Base-by-base conservation (phyloP, 1,139 yeast species). In the Sugiyamaella sp. region DNA sequence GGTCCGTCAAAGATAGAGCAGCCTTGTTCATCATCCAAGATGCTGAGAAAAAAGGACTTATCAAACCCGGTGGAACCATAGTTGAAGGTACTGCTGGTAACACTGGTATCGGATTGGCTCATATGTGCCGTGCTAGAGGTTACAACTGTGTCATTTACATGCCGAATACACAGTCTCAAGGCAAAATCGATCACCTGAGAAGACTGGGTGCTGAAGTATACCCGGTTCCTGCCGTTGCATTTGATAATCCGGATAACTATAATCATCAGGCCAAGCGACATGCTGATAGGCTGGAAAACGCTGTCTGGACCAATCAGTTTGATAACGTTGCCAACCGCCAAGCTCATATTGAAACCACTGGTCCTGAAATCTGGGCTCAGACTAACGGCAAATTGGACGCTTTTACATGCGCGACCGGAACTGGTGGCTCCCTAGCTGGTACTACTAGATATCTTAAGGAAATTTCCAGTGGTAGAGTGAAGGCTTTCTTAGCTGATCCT, bases 301-400 rank as follows among this genome's bases (percentile, higher is more conserved):
- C 96, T 0, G 91, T 86, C 12, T 89, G 96, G 96, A 89, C 96
- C 12, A 85, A 89, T 68, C 96, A 89, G 69, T 89, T 89, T 68
- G 96, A 90, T 69, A 90, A 89, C 69, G 70, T 79, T 43, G 95
- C 95, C 59, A 89, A 90, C 71, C 80, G 96, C 71, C 89, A 86
- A 68, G 89, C 96, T 1, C 97, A 90, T 66, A 84, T 89, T 61
- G 90, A 86, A 63, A 84, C 96, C 49, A 90, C 97, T 0, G 97
- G 97, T 0, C 97, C 97, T 1, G 97, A 87, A 69, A 89, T 89
- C 60, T 87, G 93, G 89, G 82, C 85, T n/a, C 96, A 89, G 68
- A 77, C 89, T 58, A 72, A 84, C 57, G 95, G 95, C n/a, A 74
- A 83, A 63, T 82, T 89, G 32, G 89, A 85, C 66, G 96, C 86